These are phyloP conservation scores for Paraphaeosphaeria minitans DNA, from an alignment of 2,329 filamentous ascomycete species.

Conservation along the genomic window DNA sequence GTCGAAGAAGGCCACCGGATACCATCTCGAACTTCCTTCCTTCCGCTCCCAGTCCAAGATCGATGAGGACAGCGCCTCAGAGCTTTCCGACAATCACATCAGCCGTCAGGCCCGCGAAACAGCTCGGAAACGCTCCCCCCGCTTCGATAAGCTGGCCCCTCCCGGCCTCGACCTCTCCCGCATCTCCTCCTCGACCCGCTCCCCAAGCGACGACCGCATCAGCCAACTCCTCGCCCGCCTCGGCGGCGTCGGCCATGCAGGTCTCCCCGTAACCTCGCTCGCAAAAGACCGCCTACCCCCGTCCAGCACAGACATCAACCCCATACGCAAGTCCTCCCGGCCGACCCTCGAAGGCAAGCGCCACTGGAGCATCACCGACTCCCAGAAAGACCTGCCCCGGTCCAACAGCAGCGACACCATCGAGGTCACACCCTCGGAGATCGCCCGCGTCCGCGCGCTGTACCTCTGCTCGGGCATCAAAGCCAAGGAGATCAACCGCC, in stretches of 20 bases:
- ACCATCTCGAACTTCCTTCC: conserved; percentile 43
- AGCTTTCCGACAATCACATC: conserved; percentile 45
- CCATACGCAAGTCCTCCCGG: conserved; percentile 37
- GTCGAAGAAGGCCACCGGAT: conserved; percentile 33
- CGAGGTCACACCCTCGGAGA: conserved; percentile 64
- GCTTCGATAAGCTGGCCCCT: conserved; percentile 53
- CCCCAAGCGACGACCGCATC: conserved; percentile 33
- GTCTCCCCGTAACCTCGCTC: conserved; percentile 38
- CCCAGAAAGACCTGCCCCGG: conserved; percentile 40
- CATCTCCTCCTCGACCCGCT: conserved; percentile 27
- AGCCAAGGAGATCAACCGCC: conserved; percentile 76
- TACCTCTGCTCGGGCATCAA: conserved; percentile 88
- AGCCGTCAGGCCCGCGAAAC: conserved; percentile 49
- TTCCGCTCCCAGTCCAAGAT: conserved; percentile 36
- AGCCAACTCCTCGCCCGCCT: conserved; percentile 39
- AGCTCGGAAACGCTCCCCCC: conserved; percentile 46
- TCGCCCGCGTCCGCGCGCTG: conserved; percentile 77
- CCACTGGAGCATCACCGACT: conserved; percentile 64
- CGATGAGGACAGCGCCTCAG: conserved; percentile 36
- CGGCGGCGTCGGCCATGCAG: conserved; percentile 35
- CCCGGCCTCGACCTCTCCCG: conserved; percentile 55
- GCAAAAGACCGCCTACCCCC: conserved; percentile 19
- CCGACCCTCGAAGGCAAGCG: conserved; percentile 50
- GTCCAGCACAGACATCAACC: conserved; percentile 2
- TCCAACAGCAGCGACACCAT: conserved; percentile 36